Conservation (phyloP, 2,329 filamentous ascomycete species). For the Aphanoascus verrucosus region DNA sequence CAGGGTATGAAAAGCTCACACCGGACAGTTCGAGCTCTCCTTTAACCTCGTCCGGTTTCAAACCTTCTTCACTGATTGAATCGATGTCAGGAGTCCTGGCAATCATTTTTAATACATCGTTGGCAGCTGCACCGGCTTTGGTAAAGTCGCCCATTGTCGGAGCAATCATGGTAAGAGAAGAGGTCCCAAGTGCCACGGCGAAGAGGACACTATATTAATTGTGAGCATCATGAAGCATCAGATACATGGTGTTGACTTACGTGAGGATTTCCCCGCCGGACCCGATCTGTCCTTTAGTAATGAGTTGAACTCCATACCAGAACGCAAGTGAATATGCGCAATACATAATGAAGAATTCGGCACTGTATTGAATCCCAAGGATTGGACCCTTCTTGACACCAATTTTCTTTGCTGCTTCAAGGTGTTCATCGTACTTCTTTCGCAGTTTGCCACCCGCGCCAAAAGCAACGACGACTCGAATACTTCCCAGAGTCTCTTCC, state of each 20-base stretch:
- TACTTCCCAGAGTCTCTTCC: slow-evolving; percentile 42
- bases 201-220: slow-evolving; percentile 19
- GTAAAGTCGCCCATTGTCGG: slow-evolving; percentile 35
- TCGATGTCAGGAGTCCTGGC: slow-evolving; percentile 33
- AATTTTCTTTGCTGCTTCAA: slow-evolving; percentile 19
- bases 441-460: slow-evolving; percentile 26
- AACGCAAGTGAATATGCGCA: slow-evolving; percentile 27
- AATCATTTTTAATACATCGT: slow-evolving; percentile 32
- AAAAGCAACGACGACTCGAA: slow-evolving; percentile 43
- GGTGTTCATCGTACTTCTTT: slow-evolving; percentile 21
- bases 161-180: slow-evolving; percentile 30
- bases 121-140: slow-evolving; percentile 33
- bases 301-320: slow-evolving; percentile 27
- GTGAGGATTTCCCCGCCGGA: slow-evolving; percentile 23
- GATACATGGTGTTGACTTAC: slow-evolving; percentile 14
- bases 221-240: slow-evolving; percentile 3
- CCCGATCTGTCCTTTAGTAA: slow-evolving; percentile 19
- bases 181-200: slow-evolving; percentile 29
- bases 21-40: slow-evolving; percentile 34
- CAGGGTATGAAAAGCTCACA: slow-evolving; percentile 40
- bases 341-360: slow-evolving; percentile 26
- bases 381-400: slow-evolving; percentile 24
- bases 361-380: slow-evolving; percentile 23
- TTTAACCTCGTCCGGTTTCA: slow-evolving; percentile 19
- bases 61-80: slow-evolving; percentile 23